Evolutionary conservation across 331 rosid genomes (phyloP).

Genomic region (Saraca asoca): DNA sequence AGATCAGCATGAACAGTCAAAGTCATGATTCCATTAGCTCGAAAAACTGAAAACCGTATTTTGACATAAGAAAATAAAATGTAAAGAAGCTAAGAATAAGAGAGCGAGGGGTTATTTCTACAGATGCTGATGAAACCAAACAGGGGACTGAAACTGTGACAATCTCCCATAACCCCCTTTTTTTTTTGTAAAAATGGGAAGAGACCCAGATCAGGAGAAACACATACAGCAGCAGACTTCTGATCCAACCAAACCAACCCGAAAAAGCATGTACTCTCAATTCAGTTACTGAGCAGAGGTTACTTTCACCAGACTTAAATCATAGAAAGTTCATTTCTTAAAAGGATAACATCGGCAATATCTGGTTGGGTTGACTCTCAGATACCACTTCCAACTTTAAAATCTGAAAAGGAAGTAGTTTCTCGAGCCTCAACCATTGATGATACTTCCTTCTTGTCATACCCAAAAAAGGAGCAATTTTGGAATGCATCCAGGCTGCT

Average conservation of each 20-base stretch:
- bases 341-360: constrained; percentile 17
- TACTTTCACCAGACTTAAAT: constrained; percentile 37
- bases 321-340: constrained; percentile 27
- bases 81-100: constrained; percentile 37
- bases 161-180: neutral
- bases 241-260: neutral
- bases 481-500: constrained; percentile 98
- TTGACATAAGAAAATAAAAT: constrained; percentile 20
- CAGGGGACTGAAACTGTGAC: too few relatives aligned
- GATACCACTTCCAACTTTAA: constrained; percentile 61
- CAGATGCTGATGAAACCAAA: constrained; percentile 31
- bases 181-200: constrained; percentile 50
- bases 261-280: constrained; percentile 42
- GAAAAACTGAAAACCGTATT: too few relatives aligned
- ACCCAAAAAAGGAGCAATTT: constrained; percentile 89
- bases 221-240: constrained; percentile 28
- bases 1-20: too few relatives aligned
- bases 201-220: constrained; percentile 33
- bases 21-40: too few relatives aligned
- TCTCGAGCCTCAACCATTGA: constrained; percentile 60
- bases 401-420: constrained; percentile 53
- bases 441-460: constrained; percentile 81
- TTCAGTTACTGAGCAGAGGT: constrained; percentile 49
- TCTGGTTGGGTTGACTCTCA: constrained; percentile 31
- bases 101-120: constrained; percentile 21